These are phyloP conservation scores for Fomitopsis betulina DNA, from an alignment of 1,284 basidiomycete genomes.

Conservation along the genomic window DNA sequence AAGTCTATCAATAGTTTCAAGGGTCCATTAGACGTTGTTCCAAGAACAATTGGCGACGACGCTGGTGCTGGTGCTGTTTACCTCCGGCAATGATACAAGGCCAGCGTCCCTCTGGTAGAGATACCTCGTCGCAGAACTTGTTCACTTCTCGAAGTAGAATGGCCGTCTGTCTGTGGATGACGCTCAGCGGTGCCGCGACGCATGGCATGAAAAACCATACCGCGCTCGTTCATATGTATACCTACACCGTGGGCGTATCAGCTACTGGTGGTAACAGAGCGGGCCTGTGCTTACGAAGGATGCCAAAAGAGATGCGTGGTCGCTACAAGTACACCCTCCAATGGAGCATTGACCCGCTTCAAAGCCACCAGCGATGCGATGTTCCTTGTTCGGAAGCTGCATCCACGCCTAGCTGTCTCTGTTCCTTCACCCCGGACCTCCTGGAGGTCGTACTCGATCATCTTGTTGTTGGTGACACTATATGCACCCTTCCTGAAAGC, in stretches of 20 bases:
- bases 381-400: conserved; percentile 77
- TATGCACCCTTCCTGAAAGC: conserved; percentile 60
- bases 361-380: conserved; percentile 76
- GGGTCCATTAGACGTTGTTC: no score
- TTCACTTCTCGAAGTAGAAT: conserved; percentile 67
- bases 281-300: conserved; percentile 52
- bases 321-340: conserved; percentile 62
- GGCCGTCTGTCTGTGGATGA: conserved; percentile 53
- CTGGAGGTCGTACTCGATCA: conserved; percentile 68
- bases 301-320: conserved; percentile 96
- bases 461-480: conserved; percentile 37
- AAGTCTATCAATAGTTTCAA: conserved; percentile 58
- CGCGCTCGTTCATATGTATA: conserved; percentile 82
- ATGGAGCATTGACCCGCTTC: conserved; percentile 33
- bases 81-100: conserved; percentile 84
- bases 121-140: conserved; percentile 49
- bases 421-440: conserved; percentile 37
- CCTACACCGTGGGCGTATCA: conserved; percentile 31
- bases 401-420: conserved; percentile 42
- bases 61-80: conserved; percentile 27
- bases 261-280: background rate
- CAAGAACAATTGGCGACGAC: background rate
- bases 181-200: conserved; percentile 3
- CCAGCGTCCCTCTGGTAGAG: conserved; percentile 46
- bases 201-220: background rate